These are phyloP conservation scores for Ascochyta pisi DNA, from an alignment of 2,329 filamentous ascomycete species.

Conservation along the genomic window DNA sequence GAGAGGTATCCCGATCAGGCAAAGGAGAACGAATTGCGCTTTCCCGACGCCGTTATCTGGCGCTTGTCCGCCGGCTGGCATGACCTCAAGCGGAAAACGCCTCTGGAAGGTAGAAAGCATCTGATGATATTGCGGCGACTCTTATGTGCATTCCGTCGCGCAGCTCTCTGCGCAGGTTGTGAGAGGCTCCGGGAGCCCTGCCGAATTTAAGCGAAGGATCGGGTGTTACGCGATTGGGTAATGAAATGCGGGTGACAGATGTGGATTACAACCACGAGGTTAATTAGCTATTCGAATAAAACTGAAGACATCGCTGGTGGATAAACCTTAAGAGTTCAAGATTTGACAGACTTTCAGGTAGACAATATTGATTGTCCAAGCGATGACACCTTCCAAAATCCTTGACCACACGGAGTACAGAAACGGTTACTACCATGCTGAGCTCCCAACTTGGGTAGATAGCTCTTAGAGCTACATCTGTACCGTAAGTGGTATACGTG, in stretches of 20 bases:
- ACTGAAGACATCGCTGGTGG: no score
- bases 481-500: no score
- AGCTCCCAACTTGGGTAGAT: no score
- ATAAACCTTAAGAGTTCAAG: background rate
- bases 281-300: background rate
- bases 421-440: no score
- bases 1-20: slow-evolving; percentile 38
- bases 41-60: slow-evolving; percentile 28
- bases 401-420: no score
- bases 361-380: no score
- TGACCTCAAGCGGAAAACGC: slow-evolving; percentile 33
- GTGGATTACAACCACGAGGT: background rate
- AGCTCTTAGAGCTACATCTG: no score
- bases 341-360: background rate
- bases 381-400: no score
- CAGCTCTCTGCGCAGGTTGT: slow-evolving; percentile 1
- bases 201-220: slow-evolving; percentile 11
- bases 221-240: slow-evolving; percentile 11
- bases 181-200: background rate
- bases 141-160: slow-evolving; percentile 13
- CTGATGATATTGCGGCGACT: slow-evolving; percentile 25
- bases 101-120: slow-evolving; percentile 14
- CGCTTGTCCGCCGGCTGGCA: slow-evolving; percentile 29
- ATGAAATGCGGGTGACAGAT: background rate
- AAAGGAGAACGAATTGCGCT: slow-evolving; percentile 37